Evolutionary conservation across 768 basidiomycete genomes (phyloP).

Genomic region (Lentinula detonsa): DNA sequence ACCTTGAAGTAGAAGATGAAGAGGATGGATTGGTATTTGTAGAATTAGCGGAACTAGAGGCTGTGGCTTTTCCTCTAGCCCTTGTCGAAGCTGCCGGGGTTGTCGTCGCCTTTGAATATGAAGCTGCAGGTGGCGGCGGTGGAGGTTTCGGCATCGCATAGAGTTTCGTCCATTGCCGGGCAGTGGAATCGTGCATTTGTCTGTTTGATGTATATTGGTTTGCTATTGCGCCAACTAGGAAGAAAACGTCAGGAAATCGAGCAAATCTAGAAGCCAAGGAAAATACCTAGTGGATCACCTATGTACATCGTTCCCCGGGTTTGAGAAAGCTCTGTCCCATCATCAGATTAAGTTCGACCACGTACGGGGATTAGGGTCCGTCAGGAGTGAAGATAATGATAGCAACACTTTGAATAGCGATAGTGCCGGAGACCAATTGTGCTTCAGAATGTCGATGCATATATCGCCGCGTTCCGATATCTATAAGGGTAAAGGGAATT

Average conservation of each 20-base stretch:
- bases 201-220: constrained; percentile 62
- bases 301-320: constrained; percentile 2
- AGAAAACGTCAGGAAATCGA: background rate
- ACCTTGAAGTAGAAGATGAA: background rate
- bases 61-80: constrained; percentile 28
- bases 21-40: background rate
- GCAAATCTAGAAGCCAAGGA: background rate
- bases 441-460: constrained; percentile 89
- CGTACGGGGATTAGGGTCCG: constrained; percentile 87
- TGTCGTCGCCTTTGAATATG: constrained; percentile 12
- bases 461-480: constrained; percentile 74
- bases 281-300: constrained; percentile 70
- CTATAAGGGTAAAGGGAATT: constrained; percentile 18
- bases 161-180: constrained; percentile 69
- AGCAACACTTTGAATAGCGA: constrained; percentile 94
- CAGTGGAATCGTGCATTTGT: constrained; percentile 67
- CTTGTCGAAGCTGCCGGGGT: constrained; percentile 15
- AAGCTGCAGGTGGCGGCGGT: constrained; percentile 18
- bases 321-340: background rate
- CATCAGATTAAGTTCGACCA: constrained; percentile 8
- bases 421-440: constrained; percentile 91
- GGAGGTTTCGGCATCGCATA: constrained; percentile 52
- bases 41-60: constrained; percentile 6
- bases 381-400: constrained; percentile 86
- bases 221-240: constrained; percentile 56